Base-by-base conservation (phyloP, 306 rosid species). In the Rosa rugosa region DNA sequence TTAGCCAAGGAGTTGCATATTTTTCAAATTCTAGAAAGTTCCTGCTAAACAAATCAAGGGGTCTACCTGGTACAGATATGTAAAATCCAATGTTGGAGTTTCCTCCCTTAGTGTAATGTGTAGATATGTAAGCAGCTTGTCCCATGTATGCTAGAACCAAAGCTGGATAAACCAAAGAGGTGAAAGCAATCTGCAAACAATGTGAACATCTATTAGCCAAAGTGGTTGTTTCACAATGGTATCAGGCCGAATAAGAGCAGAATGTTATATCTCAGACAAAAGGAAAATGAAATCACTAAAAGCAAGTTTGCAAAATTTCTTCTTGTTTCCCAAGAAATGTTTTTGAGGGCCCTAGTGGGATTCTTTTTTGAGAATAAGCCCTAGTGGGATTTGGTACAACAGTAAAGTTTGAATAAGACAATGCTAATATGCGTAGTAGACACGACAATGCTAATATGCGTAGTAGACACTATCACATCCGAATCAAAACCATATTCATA, bases 71-170 rank as follows among this genome's bases (percentile, higher is more conserved):
- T 53, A 95, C 99, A 79, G 99, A 95, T 84, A 89, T 83, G 53
- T 95, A 95, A 85, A 89, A 95, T 47, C 98, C 97, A 41, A 92
- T 86, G n/a, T 60, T 80, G 71, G 71, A 79, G 18, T 80, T 76
- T 3, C 67, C 46, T 34, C 31, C 67, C 59, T 60, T 5, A 20
- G 7, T 20, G 70, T 91, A 97, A 72, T 94, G 91, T 62, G 70
- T 75, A 40, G 99, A 92, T 45, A 95, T 87, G 86, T 88, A 95
- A 46, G 99, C 99, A 54, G 99, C 99, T 83, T 95, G 99, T 53
- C 99, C 99, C 99, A 95, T 95, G 78, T 95, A 95, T n/a, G 99
- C 99, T 73, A 95, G 90, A 80, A 92, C 71, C 77, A 92, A 78
- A 67, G 98, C 85, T 41, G 99, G 99, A 88, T 95, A 95, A 85